These are phyloP conservation scores for Colletotrichum costaricense DNA, from an alignment of 2,329 filamentous ascomycete genomes.

Conservation along the genomic window DNA sequence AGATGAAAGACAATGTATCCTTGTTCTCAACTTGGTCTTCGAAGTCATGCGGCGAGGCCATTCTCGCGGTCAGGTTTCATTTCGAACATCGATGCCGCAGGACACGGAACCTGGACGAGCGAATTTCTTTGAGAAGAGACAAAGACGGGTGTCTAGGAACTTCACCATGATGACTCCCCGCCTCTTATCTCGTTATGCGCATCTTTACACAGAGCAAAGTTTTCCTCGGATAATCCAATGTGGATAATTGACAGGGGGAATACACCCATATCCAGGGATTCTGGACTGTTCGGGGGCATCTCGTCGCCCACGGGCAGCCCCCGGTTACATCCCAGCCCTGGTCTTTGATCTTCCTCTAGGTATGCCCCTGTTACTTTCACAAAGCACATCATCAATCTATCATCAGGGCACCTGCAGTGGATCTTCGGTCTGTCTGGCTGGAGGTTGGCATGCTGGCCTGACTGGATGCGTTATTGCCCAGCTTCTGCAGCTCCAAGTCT, in stretches of 20 bases:
- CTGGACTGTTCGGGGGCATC: neutral
- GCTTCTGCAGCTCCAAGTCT: conserved; percentile 22
- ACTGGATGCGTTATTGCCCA: conserved; percentile 9
- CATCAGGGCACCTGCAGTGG: conserved; percentile 15
- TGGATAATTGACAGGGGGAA: neutral
- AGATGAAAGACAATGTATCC: conserved; percentile 1
- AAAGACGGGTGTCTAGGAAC: neutral
- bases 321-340: conserved; percentile 5
- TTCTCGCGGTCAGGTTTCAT: neutral
- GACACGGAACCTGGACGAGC: neutral
- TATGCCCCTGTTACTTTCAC: neutral
- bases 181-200: neutral
- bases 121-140: neutral
- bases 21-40: neutral
- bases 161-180: neutral
- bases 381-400: conserved; percentile 30
- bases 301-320: neutral
- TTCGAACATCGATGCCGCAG: neutral
- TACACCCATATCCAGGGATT: neutral
- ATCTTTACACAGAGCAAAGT: neutral
- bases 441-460: neutral
- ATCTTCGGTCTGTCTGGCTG: conserved; percentile 11
- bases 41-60: neutral
- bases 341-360: neutral
- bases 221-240: conserved; percentile 21